Evolutionary conservation across 495 filamentous ascomycete species (phyloP).

Genomic region (Talaromyces liani): DNA sequence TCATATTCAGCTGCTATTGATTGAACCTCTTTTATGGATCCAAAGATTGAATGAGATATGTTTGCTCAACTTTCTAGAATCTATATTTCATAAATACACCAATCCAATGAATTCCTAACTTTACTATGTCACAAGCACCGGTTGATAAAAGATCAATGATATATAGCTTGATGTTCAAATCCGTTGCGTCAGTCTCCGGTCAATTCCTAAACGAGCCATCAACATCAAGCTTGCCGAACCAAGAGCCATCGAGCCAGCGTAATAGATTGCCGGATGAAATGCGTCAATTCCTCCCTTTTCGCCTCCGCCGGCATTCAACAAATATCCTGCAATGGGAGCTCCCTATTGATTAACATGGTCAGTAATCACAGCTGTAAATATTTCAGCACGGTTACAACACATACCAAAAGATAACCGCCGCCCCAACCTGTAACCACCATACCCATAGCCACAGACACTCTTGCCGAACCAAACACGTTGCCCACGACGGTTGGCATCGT

Average conservation of each 20-base stretch:
- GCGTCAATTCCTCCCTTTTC: conserved; percentile 34
- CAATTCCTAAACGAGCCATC: conserved; percentile 5
- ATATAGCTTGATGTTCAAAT: background rate
- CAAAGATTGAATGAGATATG: background rate
- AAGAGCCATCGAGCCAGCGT: conserved; percentile 38
- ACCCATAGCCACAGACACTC: conserved; percentile 50
- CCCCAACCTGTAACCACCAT: conserved; percentile 56
- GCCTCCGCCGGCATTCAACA: conserved; percentile 47
- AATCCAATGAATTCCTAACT: background rate
- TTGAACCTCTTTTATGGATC: background rate
- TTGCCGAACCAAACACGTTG: conserved; percentile 46
- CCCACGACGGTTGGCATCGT: conserved; percentile 55
- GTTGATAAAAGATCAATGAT: background rate
- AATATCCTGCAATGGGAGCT: conserved; percentile 51
- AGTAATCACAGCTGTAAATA: conserved; percentile 4
- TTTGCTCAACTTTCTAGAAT: background rate
- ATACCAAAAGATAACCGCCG: conserved; percentile 49
- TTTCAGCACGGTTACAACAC: conserved; percentile 7
- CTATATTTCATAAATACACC: background rate
- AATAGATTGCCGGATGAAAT: conserved; percentile 53
- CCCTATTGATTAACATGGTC: conserved; percentile 25
- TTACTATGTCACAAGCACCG: background rate
- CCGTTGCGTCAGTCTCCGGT: background rate
- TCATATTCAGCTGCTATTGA: background rate
- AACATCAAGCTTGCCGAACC: conserved; percentile 8